phyloP scores from a whole-genome alignment of 768 basidiomycete species.

The Lactifluus piperatus region DNA sequence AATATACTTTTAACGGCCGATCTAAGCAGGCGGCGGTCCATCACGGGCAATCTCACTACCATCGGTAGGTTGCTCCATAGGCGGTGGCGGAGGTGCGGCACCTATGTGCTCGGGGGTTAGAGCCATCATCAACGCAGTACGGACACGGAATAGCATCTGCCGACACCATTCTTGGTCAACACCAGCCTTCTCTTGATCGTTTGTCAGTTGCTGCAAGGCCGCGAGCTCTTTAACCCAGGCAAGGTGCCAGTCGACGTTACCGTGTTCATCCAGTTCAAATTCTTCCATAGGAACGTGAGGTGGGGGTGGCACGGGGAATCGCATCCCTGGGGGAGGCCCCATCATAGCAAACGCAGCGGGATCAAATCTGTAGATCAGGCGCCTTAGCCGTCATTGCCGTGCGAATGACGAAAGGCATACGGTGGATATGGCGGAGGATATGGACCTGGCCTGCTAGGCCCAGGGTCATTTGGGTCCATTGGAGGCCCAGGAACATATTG shows the following conservation, averaged over 20 bases:
- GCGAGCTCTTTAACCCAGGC: constrained; percentile 77
- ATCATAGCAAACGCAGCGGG: constrained; percentile 51
- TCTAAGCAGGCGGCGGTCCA: constrained; percentile 17
- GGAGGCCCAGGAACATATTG: constrained; percentile 47
- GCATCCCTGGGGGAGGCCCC: constrained; percentile 45
- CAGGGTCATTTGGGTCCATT: constrained; percentile 53
- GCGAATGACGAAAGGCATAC: constrained; percentile 31
- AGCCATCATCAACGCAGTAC: constrained; percentile 55
- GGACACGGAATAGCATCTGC: constrained; percentile 76
- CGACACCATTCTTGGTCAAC: constrained; percentile 79
- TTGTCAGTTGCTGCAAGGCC: constrained; percentile 65
- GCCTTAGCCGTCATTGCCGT: not conserved
- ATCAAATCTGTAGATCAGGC: constrained; percentile 46
- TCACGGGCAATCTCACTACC: constrained; percentile 17
- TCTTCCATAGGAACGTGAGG: constrained; percentile 57
- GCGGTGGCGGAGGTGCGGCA: constrained; percentile 14
- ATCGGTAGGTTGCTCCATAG: constrained; percentile 13
- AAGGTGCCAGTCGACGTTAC: constrained; percentile 70
- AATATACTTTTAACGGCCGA: not conserved
- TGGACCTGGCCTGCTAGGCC: constrained; percentile 43
- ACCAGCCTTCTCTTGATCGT: constrained; percentile 74
- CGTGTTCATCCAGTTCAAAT: constrained; percentile 67
- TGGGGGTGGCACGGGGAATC: constrained; percentile 52
- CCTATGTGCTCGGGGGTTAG: constrained; percentile 18
- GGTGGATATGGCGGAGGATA: constrained; percentile 57